Percentiles rank a stretch among this genome's conserved stretches.
phyloP scores from a whole-genome alignment of 176 grass and related monocot species.

The Carex littledalei region DNA sequence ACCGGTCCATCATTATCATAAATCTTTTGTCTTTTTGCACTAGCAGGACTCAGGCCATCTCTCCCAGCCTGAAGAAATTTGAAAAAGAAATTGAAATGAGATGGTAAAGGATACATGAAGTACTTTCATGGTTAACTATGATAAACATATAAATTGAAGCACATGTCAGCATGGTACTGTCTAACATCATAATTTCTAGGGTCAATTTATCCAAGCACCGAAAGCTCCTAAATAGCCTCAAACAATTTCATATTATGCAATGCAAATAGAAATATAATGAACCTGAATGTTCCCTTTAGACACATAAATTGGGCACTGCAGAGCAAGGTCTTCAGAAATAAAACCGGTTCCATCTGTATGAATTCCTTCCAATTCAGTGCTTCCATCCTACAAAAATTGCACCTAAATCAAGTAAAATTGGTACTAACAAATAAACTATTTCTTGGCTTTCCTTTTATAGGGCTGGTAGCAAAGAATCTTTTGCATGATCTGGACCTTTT shows the following conservation, averaged over 20 bases:
- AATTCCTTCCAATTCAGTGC: slow-evolving; percentile 12
- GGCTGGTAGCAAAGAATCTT: neutral
- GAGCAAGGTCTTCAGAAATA: slow-evolving; percentile 69
- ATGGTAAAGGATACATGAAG: neutral
- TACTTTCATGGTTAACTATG: neutral
- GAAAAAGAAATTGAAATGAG: neutral
- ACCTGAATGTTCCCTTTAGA: slow-evolving; percentile 41
- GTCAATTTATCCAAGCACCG: neutral
- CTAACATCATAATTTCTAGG: neutral
- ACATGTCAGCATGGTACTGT: neutral
- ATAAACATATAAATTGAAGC: neutral
- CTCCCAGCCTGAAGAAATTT: neutral
- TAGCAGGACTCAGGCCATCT: neutral
- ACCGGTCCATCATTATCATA: slow-evolving; percentile 17
- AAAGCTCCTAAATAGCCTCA: neutral
- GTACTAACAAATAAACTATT: slow-evolving; percentile 8
- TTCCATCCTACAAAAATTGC: neutral
- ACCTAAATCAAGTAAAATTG: neutral
- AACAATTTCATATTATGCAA: neutral
- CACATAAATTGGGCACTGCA: slow-evolving; percentile 40
- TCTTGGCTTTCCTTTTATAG: neutral
- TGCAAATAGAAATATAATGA: slow-evolving; percentile 7
- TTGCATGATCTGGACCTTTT: neutral
- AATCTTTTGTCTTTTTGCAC: slow-evolving; percentile 1
- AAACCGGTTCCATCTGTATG: slow-evolving; percentile 87